Conservation (phyloP, 768 basidiomycete genomes). For the Lentinula sp. region DNA sequence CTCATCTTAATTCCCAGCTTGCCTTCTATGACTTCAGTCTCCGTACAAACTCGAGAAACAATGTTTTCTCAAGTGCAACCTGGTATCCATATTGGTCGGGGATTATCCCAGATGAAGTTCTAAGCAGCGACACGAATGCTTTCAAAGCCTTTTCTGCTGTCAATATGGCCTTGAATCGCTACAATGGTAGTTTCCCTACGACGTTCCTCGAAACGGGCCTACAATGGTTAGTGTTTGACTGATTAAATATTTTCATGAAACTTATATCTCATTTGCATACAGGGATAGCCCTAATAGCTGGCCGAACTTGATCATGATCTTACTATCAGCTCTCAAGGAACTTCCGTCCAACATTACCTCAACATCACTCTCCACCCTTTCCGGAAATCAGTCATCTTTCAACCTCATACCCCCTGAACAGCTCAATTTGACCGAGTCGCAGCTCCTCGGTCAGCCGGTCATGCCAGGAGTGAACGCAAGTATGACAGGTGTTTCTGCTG, state of each 20-base stretch:
- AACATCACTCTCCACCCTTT: slow-evolving; percentile 44
- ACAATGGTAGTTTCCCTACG: slow-evolving; percentile 81
- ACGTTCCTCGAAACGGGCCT: slow-evolving; percentile 75
- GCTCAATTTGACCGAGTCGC: slow-evolving; percentile 63
- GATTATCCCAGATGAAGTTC: slow-evolving; percentile 72
- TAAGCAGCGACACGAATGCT: slow-evolving; percentile 48
- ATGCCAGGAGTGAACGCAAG: slow-evolving; percentile 40
- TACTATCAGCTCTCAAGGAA: slow-evolving; percentile 67
- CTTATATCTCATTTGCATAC: background rate
- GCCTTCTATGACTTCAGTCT: slow-evolving; percentile 91
- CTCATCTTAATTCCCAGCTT: slow-evolving; percentile 23
- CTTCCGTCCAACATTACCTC: slow-evolving; percentile 69
- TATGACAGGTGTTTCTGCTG: slow-evolving; percentile 45
- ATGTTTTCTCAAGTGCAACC: slow-evolving; percentile 64
- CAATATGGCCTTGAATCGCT: slow-evolving; percentile 75
- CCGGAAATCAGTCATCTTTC: slow-evolving; percentile 51
- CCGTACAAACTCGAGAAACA: slow-evolving; percentile 56
- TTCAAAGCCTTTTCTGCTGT: slow-evolving; percentile 70
- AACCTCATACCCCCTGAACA: slow-evolving; percentile 73
- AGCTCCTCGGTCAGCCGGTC: slow-evolving; percentile 65
- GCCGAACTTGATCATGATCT: slow-evolving; percentile 83
- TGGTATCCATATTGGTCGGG: slow-evolving; percentile 87
- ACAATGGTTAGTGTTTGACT: slow-evolving; percentile 55
- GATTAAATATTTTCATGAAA: background rate
- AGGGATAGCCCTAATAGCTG: slow-evolving; percentile 88